Conservation (phyloP, 2,329 filamentous ascomycete genomes). For the Sporothrix globosa region DNA sequence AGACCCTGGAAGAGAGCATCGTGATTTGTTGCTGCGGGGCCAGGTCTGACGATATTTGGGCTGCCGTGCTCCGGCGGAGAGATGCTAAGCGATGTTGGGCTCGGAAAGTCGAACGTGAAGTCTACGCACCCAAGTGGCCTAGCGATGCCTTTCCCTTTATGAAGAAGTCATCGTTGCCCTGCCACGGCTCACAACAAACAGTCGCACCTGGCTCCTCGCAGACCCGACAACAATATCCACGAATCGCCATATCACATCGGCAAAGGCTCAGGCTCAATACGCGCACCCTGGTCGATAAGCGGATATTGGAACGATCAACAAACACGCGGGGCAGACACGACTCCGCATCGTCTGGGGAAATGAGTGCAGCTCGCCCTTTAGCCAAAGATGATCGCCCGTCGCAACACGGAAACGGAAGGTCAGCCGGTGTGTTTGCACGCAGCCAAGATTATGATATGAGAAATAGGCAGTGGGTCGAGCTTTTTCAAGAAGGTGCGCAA, state of each 20-base stretch:
- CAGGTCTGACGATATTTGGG: neutral
- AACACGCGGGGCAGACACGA: neutral
- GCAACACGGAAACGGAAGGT: neutral
- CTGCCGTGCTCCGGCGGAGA: neutral
- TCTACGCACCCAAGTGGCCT: neutral
- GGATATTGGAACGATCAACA: neutral
- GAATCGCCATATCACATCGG: neutral
- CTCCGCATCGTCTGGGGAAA: neutral
- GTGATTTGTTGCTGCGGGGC: neutral
- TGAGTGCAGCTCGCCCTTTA: neutral
- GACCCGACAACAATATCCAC: neutral
- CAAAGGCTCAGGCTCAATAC: slow-evolving; percentile 7
- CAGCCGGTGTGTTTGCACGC: neutral
- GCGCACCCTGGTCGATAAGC: neutral
- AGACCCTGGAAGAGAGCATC: neutral
- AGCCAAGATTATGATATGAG: neutral
- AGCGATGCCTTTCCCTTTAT: neutral
- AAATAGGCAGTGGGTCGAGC: neutral
- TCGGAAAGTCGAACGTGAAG: neutral
- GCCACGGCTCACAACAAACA: neutral
- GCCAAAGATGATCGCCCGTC: neutral
- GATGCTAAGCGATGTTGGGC: neutral
- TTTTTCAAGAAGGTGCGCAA: too few species aligned
- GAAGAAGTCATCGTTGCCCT: neutral
- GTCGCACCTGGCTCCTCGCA: neutral